Percentiles rank a stretch among this genome's conserved stretches.
phyloP scores from a whole-genome alignment of 1,284 basidiomycete genomes.

The Pisolithus thermaeus region DNA sequence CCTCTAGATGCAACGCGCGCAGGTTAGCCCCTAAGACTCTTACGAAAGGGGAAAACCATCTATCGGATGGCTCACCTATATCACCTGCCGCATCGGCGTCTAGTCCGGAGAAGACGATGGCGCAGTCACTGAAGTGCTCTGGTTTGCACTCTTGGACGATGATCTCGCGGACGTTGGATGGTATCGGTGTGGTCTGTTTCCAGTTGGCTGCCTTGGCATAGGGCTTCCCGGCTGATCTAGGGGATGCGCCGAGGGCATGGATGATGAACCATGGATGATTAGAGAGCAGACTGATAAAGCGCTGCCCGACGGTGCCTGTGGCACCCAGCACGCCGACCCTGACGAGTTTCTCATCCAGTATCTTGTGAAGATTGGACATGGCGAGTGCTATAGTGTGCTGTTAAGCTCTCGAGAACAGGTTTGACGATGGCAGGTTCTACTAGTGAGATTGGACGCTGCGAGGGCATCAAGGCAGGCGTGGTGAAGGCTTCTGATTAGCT shows the following conservation, averaged over 20 bases:
- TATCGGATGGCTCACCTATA: slow-evolving; percentile 61
- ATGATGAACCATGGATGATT: slow-evolving; percentile 90
- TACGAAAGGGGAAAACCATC: not conserved
- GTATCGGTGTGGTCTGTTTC: slow-evolving; percentile 87
- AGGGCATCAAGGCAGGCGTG: not conserved
- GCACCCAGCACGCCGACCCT: slow-evolving; percentile 94
- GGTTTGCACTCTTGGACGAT: slow-evolving; percentile 78
- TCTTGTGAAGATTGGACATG: slow-evolving; percentile 10
- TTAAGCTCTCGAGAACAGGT: not conserved
- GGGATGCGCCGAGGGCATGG: slow-evolving; percentile 85
- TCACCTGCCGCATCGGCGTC: slow-evolving; percentile 94
- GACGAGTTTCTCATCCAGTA: slow-evolving; percentile 32
- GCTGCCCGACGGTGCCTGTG: slow-evolving; percentile 94
- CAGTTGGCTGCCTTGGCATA: slow-evolving; percentile 81
- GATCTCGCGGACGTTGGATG: slow-evolving; percentile 60
- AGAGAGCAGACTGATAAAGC: slow-evolving; percentile 88
- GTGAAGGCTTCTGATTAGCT: not conserved
- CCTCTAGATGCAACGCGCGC: slow-evolving; percentile 48
- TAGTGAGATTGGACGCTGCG: not conserved
- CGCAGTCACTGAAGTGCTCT: slow-evolving; percentile 76
- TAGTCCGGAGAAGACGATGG: slow-evolving; percentile 90
- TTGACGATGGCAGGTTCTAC: not conserved
- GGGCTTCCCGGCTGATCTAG: slow-evolving; percentile 81
- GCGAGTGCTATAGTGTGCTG: not conserved
- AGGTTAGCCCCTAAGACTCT: not conserved